These are phyloP conservation scores for Eutypa lata DNA, from an alignment of 2,329 filamentous ascomycete species.

Conservation along the genomic window DNA sequence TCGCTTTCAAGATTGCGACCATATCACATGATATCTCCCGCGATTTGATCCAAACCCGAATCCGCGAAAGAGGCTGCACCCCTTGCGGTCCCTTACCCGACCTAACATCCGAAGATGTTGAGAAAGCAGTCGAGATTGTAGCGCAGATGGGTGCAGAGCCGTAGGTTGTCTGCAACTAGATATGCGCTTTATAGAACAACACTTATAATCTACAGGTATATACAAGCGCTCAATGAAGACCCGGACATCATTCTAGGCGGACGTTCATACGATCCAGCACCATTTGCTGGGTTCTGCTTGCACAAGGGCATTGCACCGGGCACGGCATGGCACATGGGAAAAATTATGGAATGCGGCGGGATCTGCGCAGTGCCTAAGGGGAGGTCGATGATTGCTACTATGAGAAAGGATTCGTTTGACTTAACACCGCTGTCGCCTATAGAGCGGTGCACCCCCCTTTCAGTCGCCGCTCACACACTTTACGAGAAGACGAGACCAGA, in stretches of 20 bases:
- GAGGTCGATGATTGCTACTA: slow-evolving; percentile 26
- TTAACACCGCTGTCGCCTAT: slow-evolving; percentile 29
- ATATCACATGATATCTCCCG: slow-evolving; percentile 32
- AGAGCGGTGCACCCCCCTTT: slow-evolving; percentile 33
- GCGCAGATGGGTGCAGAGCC: slow-evolving; percentile 9
- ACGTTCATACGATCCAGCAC: slow-evolving; percentile 37
- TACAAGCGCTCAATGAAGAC: slow-evolving; percentile 13
- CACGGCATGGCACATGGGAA: slow-evolving; percentile 37
- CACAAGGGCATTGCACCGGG: slow-evolving; percentile 15
- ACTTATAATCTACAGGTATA: slow-evolving; percentile 9
- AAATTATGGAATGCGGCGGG: slow-evolving; percentile 41
- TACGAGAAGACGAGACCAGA: slow-evolving; percentile 44
- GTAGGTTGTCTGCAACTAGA: neutral
- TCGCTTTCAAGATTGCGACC: slow-evolving; percentile 26
- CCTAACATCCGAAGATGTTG: slow-evolving; percentile 17
- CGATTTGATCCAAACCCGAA: slow-evolving; percentile 23
- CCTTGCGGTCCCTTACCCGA: slow-evolving; percentile 34
- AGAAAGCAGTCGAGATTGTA: slow-evolving; percentile 8
- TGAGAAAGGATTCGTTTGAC: slow-evolving; percentile 34
- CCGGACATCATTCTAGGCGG: slow-evolving; percentile 30
- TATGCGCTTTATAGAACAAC: neutral
- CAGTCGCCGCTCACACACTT: slow-evolving; percentile 40
- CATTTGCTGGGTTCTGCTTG: slow-evolving; percentile 31
- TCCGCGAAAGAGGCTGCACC: slow-evolving; percentile 20
- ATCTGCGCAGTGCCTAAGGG: slow-evolving; percentile 38